Evolutionary conservation across 2,329 filamentous ascomycete genomes (phyloP), one percentile per base, ranked within the genome.

Genomic region (Beauveria medogensis): DNA sequence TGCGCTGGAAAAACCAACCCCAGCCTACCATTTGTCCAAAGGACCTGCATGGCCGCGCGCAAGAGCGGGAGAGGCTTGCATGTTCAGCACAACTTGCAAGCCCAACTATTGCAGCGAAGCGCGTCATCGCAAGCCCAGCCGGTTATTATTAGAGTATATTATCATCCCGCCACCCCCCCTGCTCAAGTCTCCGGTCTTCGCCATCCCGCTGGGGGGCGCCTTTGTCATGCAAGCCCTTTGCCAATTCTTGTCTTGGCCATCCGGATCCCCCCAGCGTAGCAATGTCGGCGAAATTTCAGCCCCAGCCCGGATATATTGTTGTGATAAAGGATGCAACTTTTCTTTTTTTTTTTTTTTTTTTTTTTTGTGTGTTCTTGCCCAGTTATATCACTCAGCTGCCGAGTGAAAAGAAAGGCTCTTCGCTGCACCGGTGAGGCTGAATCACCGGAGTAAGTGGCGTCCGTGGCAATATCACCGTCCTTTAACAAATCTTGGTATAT

Each of bases 61-160:
- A 10, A 50, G 55, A 26, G 46, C 55, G 46, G 54, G 55, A 57
- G 44, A 48, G 55, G 55, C 55, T 57, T 57, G 55, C 55, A 57
- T 37, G 34, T 41, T 20, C 22, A 41, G 55, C 26, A 28, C 54
- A 37, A 16, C 34, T 37, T 47, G 54, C 54, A 52, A 47, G 34
- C 5, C 34, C 52, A 37, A 37, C 10, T 28, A 57, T 50, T 37
- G 55, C 46, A 57, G 16, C 9, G 41, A 28, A 46, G 55, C 24
- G 55, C 46, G 46, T 50, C 46, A 40, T 57, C 30, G 30, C 22
- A 28, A 37, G 22, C 55, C 44, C 16, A 47, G 22, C 55, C 46
- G 22, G 34, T 57, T 46, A 30, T 26, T 50, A 22, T 24, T 48
- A 44, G 50, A 34, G 55, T 26, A 57, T 46, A 14, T 37, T 41